phyloP scores from a whole-genome alignment of 805 yeast genomes.

The Citeromyces nyonsensis region DNA sequence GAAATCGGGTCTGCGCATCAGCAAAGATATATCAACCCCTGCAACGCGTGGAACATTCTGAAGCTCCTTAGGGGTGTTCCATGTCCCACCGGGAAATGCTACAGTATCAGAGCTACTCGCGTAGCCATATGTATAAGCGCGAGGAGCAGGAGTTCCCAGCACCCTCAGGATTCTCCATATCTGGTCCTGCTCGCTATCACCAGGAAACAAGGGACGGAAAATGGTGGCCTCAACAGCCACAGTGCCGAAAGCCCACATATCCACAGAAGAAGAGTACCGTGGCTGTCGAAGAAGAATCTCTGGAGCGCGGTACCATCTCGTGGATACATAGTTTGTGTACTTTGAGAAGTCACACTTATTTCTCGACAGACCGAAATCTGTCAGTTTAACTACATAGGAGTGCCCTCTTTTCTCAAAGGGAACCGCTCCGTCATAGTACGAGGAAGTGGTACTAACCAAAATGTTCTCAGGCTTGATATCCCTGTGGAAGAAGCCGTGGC shows the following conservation, averaged over 20 bases:
- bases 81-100: conserved; percentile 47
- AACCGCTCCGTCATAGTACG: conserved; percentile 26
- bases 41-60: conserved; percentile 38
- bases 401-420: conserved; percentile 24
- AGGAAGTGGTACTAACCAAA: conserved; percentile 42
- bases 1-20: conserved; percentile 29
- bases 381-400: conserved; percentile 51
- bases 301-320: conserved; percentile 81
- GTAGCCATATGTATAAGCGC: conserved; percentile 3
- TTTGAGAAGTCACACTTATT: conserved; percentile 32
- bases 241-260: conserved; percentile 79
- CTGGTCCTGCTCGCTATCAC: conserved; percentile 68
- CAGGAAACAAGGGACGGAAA: conserved; percentile 74
- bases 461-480: conserved; percentile 93
- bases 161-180: conserved; percentile 47
- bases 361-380: conserved; percentile 72
- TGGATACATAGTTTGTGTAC: conserved; percentile 66
- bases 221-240: conserved; percentile 64
- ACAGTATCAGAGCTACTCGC: conserved; percentile 6
- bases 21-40: conserved; percentile 29
- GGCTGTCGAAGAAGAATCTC: conserved; percentile 57
- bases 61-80: conserved; percentile 48
- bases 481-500: conserved; percentile 57
- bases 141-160: conserved; percentile 56
- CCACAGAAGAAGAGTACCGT: conserved; percentile 53